Base-by-base conservation (phyloP, 495 filamentous ascomycete genomes). In the Staphylotrichum longicolle region DNA sequence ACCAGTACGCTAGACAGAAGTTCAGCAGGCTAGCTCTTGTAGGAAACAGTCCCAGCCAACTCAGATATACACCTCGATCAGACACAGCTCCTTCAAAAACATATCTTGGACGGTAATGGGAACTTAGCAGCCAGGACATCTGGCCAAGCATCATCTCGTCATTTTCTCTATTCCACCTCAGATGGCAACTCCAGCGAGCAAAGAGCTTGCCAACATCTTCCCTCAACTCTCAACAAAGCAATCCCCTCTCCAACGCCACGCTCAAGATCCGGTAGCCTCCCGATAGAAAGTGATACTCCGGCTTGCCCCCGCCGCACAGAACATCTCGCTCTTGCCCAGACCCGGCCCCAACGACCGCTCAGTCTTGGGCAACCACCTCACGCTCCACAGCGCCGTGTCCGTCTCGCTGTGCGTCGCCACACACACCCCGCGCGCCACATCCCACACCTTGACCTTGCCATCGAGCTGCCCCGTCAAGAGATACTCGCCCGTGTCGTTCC, bases 391-490 rank as follows among this genome's bases (percentile, higher is more conserved):
- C 2, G 89, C 86, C 65, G 89, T 88, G 57, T 95, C 92, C 3
- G 88, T 91, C 75, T 98, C 91, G 32, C 86, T 89, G 71, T 96
- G 92, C 20, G 95, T 98, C 42, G 94, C 92, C 42, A 98, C 93
- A 71, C 94, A 98, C 20, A 78, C 78, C 46, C 86, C 84, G 54
- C 82, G 83, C 33, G 95, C 89, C 47, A 95, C 85, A 6, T 89
- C 91, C 94, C 94, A 98, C 41, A 98, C 91, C 72, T 96, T 96
- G 32, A 87, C 89, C 73, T 96, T 97, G 37, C 93, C 93, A 68
- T 98, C 93, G 63, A 91, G 88, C 0, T 90, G 85, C 3, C 92
- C 89, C 71, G 88, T 93, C 6, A 97, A 80, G 40, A 98, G 79
- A 74, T 91, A 96, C 70, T 98, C 93, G 45, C 94, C 94, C n/a